These are phyloP conservation scores for Yamadazyma olivae DNA, from an alignment of 805 yeast species.

Conservation along the genomic window DNA sequence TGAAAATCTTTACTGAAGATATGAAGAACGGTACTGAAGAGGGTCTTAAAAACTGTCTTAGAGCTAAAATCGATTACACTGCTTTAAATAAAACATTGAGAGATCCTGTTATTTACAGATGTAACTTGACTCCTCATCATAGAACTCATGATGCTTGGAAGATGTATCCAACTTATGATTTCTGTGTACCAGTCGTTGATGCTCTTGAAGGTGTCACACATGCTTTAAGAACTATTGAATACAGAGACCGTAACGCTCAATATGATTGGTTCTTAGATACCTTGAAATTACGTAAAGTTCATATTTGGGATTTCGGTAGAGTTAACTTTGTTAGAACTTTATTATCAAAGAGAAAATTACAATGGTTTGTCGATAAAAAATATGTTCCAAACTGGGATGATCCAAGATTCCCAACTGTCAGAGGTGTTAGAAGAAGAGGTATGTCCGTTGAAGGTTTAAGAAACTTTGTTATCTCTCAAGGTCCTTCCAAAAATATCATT, in stretches of 20 bases:
- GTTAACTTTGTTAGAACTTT: constrained; percentile 95
- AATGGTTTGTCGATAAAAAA: constrained; percentile 96
- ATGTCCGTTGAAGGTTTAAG: constrained; percentile 98
- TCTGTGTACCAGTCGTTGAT: constrained; percentile 97
- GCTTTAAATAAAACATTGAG: constrained; percentile 92
- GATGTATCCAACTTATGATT: constrained; percentile 97
- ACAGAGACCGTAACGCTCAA: constrained; percentile 98
- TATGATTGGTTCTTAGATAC: constrained; percentile 93
- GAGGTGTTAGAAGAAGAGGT: constrained; percentile 99
- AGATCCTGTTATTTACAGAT: constrained; percentile 97
- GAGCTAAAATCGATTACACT: constrained; percentile 94
- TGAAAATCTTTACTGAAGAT: constrained; percentile 79
- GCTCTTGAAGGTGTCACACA: constrained; percentile 96
- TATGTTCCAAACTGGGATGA: constrained; percentile 96
- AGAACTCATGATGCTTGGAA: constrained; percentile 94
- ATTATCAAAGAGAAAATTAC: constrained; percentile 94
- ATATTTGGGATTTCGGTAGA: constrained; percentile 97
- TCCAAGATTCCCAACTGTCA: constrained; percentile 98
- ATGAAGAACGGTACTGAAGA: constrained; percentile 93
- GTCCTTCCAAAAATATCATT: constrained; percentile 95
- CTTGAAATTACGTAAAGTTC: constrained; percentile 81
- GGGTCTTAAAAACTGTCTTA: constrained; percentile 87
- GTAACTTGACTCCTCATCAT: constrained; percentile 96
- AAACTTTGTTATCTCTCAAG: constrained; percentile 91
- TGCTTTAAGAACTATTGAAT: constrained; percentile 96